Evolutionary conservation across 371 early-diverging fungal genomes (phyloP).

Genomic region (Homolaphlyctis polyrhiza): DNA sequence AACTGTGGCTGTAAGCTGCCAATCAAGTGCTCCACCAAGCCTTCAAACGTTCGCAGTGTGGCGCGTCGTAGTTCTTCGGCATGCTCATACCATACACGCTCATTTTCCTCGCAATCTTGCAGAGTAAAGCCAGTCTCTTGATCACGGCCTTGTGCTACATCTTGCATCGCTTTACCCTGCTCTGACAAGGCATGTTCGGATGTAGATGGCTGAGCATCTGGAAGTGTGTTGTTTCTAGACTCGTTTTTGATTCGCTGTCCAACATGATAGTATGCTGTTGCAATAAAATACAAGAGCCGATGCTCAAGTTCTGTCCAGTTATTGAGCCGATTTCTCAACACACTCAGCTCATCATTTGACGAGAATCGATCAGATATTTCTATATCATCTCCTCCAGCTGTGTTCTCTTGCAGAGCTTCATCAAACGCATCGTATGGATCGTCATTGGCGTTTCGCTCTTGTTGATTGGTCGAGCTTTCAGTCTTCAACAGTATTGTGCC

Average conservation of each 20-base stretch:
- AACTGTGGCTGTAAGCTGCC: background rate
- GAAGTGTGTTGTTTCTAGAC: too few relatives aligned
- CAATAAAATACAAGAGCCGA: constrained; percentile 55
- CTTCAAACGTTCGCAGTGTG: background rate
- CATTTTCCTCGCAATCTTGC: constrained; percentile 1
- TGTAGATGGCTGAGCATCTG: too few relatives aligned
- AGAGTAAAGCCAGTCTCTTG: constrained; percentile 11
- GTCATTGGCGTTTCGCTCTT: too few relatives aligned
- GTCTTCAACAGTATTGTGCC: too few relatives aligned
- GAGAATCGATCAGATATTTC: too few relatives aligned
- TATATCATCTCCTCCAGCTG: too few relatives aligned
- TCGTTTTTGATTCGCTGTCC: constrained; percentile 17
- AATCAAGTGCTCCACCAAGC: background rate
- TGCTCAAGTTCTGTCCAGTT: constrained; percentile 53
- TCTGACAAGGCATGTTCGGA: too few relatives aligned
- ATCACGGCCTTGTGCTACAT: constrained; percentile 35
- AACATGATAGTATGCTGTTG: constrained; percentile 43
- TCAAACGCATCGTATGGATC: too few relatives aligned
- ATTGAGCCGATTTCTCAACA: constrained; percentile 9
- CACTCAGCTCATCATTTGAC: background rate
- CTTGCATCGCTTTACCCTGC: constrained; percentile 48
- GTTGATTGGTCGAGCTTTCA: too few relatives aligned
- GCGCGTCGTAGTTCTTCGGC: background rate
- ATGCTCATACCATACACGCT: background rate
- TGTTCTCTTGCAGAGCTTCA: too few relatives aligned